Evolutionary conservation across 2,329 filamentous ascomycete species (phyloP).

Genomic region (Colletotrichum sp.): DNA sequence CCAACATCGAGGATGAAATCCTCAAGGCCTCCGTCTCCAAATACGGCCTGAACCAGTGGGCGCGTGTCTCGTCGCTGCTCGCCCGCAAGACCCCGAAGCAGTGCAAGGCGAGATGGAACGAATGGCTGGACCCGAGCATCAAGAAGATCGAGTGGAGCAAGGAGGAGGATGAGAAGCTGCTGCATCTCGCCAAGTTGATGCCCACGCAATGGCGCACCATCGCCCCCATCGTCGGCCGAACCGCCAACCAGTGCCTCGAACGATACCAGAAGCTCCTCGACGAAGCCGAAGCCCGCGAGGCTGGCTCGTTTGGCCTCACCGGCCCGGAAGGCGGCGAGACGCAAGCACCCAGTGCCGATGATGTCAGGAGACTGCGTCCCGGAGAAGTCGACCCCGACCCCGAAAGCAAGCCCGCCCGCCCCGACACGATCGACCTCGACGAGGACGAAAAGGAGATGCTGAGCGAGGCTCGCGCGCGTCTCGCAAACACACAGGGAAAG

Average conservation of each 20-base stretch:
- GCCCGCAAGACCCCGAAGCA: conserved; percentile 98
- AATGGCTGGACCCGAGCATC: conserved; percentile 98
- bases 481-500: conserved; percentile 98
- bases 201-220: conserved; percentile 99
- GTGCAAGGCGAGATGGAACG: conserved; percentile 97
- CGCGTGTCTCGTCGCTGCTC: conserved; percentile 94
- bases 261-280: conserved; percentile 96
- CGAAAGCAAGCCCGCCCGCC: conserved; percentile 92
- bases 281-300: conserved; percentile 90
- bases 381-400: conserved; percentile 98
- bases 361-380: conserved; percentile 85
- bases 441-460: conserved; percentile 99
- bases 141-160: conserved; percentile 99
- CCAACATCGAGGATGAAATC: conserved; percentile 89
- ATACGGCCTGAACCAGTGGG: conserved; percentile 97
- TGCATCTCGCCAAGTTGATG: conserved; percentile 98
- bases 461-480: conserved; percentile 92
- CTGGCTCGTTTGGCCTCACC: conserved; percentile 80
- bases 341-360: conserved; percentile 86
- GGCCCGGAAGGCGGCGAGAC: conserved; percentile 89
- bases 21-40: conserved; percentile 95
- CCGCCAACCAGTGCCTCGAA: conserved; percentile 95
- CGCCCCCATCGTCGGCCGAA: conserved; percentile 93
- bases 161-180: conserved; percentile 96
- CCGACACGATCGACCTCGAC: conserved; percentile 96